Percentiles rank a stretch among this genome's conserved stretches.
phyloP scores from a whole-genome alignment of 345 rosid genomes.

The Camelina hispida region DNA sequence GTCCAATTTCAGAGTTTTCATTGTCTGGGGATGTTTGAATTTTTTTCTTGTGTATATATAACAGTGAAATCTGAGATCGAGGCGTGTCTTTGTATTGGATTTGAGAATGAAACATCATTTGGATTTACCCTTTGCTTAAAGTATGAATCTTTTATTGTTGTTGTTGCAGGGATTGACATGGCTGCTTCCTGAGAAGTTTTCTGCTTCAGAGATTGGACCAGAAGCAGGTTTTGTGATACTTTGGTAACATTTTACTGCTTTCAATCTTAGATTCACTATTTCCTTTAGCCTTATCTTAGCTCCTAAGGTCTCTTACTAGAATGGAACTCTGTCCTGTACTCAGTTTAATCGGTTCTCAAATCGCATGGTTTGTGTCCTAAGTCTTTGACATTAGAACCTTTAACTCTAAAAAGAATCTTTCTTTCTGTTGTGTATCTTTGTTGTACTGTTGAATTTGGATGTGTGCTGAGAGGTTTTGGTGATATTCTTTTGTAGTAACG shows the following conservation, averaged over 20 bases:
- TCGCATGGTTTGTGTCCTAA: not conserved
- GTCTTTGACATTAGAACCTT: not conserved
- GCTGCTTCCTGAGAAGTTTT: slow-evolving; percentile 92
- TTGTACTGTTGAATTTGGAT: not conserved
- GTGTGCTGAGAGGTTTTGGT: slow-evolving; percentile 36
- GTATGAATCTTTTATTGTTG: not conserved
- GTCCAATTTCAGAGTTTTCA: slow-evolving; percentile 5
- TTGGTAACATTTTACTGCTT: slow-evolving; percentile 83
- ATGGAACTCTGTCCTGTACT: not conserved
- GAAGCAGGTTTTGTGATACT: slow-evolving; percentile 99
- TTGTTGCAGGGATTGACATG: slow-evolving; percentile 86
- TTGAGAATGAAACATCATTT: not conserved
- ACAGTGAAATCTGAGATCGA: slow-evolving; percentile 19
- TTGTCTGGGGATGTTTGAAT: not conserved
- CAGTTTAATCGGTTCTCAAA: not conserved
- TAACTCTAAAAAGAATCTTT: not conserved
- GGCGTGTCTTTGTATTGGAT: not conserved
- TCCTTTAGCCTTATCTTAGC: not conserved
- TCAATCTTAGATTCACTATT: slow-evolving; percentile 37
- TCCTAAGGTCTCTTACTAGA: slow-evolving; percentile 2
- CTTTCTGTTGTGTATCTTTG: not conserved
- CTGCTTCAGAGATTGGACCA: slow-evolving; percentile 90
- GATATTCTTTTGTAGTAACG: slow-evolving; percentile 64
- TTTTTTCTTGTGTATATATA: not conserved
- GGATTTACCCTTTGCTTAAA: no score